Evolutionary conservation across 176 grass and related monocot genomes (phyloP), one percentile per base, ranked within the genome.

Genomic region (Calamus simplicifolius): DNA sequence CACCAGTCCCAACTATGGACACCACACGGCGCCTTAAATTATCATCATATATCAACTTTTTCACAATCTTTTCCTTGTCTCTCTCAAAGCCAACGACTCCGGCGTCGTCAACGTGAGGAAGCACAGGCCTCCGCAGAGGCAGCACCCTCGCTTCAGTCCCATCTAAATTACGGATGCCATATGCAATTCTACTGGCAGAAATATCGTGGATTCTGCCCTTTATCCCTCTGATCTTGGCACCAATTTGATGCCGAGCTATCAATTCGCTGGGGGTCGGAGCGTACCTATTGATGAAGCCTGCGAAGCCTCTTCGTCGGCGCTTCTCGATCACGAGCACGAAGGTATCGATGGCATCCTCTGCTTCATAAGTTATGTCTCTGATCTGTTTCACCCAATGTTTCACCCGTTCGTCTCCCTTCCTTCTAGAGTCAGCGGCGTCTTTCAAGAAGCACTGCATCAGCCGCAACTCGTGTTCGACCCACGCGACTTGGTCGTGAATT

Each of bases 271-370:
- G 19, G 52, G 59, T 61, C 48, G 19, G 49, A 19, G 10, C n/a
- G 26, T 23, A 6, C 16, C 23, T 60, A 27, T 68, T 56, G 7
- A 69, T 2, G n/a, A 4, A 2, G 28, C 50, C 27, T 2, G 17
- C 3, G 27, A 69, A 50, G 65, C 65, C 62, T 3, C 56, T 48
- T 23, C 61, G 28, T 5, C 68, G 56, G 17, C 52, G 27, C 17
- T 48, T 69, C 14, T 21, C 15, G 60, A 59, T 56, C 52, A 53
- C 48, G 0, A 51, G 49, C 50, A 59, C 50, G 50, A 69, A 62
- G 48, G 21, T 69, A 49, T 77, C 74, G 25, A 77, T 50, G 27
- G 59, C 54, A 48, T 77, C 74, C 25, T 77, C 74, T 38, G 62
- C 52, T 3, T 14, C 8, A 29, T 77, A 77, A 0, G 65, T 64